A percentile compares a stretch with the other conserved stretches of the same genome.
Conservation (phyloP, 208 protist genomes). For the Crithidia thermophila region DNA sequence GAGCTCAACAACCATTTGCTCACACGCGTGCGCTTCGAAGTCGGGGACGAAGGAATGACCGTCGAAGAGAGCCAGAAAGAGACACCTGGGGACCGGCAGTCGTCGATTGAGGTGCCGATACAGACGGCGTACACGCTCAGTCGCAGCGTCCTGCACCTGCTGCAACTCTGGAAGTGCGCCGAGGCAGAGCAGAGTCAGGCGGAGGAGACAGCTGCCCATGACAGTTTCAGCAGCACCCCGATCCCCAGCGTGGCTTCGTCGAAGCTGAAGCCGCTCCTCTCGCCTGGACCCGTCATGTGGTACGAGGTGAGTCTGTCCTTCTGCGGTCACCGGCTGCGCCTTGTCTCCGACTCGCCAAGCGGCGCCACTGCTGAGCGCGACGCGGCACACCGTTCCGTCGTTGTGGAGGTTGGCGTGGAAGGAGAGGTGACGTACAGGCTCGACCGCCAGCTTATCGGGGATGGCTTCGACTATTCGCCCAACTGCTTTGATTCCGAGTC, state of each 20-base stretch:
- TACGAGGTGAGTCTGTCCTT: conserved; percentile 19
- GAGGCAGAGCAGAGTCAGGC: neutral
- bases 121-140: neutral
- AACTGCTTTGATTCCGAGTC: neutral
- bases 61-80: too few relatives aligned
- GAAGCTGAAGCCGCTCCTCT: neutral
- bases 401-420: too few relatives aligned
- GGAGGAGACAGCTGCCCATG: neutral
- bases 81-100: too few relatives aligned
- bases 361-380: neutral
- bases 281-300: conserved; percentile 8
- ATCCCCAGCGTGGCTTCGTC: neutral
- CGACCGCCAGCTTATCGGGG: too few relatives aligned
- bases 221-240: neutral
- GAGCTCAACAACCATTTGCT: conserved; percentile 26
- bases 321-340: neutral
- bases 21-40: conserved; percentile 11
- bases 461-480: neutral
- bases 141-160: conserved; percentile 7
- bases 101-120: neutral
- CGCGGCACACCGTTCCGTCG: too few relatives aligned
- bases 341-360: neutral
- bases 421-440: too few relatives aligned
- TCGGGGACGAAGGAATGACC: neutral
- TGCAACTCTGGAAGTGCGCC: neutral